A percentile compares a stretch with the other conserved stretches of the same genome.
Conservation (phyloP, 2,329 filamentous ascomycete species). For the Talaromyces sp. region DNA sequence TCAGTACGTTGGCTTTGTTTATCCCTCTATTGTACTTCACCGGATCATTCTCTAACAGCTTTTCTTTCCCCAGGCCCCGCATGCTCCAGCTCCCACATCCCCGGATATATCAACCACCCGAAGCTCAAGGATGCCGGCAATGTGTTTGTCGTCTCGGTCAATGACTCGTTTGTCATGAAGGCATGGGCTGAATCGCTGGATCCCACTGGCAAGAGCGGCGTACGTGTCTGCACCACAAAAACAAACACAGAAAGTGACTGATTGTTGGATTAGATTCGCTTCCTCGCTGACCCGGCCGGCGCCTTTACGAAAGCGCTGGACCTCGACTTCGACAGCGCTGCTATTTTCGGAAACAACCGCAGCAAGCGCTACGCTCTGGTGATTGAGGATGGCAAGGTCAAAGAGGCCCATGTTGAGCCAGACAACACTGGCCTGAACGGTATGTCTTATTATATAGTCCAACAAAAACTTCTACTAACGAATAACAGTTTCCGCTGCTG, state of each 20-base stretch:
- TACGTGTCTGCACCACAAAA: constrained; percentile 45
- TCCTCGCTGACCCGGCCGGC: constrained; percentile 76
- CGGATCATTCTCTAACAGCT: neutral
- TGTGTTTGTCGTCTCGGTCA: constrained; percentile 88
- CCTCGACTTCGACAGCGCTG: constrained; percentile 71
- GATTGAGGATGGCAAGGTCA: constrained; percentile 79
- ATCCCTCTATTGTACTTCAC: neutral
- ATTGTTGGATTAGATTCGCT: constrained; percentile 62
- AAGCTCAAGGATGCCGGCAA: constrained; percentile 74
- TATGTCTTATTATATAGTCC: too few relatives aligned
- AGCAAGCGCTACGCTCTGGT: constrained; percentile 86
- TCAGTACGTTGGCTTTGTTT: constrained; percentile 45
- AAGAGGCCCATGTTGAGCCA: constrained; percentile 75
- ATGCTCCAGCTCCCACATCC: constrained; percentile 69
- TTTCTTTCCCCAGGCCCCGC: constrained; percentile 45
- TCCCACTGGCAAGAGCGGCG: constrained; percentile 67
- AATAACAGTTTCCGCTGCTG: constrained; percentile 43
- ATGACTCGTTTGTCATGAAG: constrained; percentile 94
- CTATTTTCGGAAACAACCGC: constrained; percentile 76
- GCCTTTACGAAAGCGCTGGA: constrained; percentile 80
- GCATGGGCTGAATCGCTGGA: constrained; percentile 80
- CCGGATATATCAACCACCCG: constrained; percentile 77
- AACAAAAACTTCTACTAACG: constrained; percentile 11
- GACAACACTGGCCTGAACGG: constrained; percentile 80
- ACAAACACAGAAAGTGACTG: neutral